phyloP scores from a whole-genome alignment of 768 basidiomycete genomes.

The Kwoniella pini region DNA sequence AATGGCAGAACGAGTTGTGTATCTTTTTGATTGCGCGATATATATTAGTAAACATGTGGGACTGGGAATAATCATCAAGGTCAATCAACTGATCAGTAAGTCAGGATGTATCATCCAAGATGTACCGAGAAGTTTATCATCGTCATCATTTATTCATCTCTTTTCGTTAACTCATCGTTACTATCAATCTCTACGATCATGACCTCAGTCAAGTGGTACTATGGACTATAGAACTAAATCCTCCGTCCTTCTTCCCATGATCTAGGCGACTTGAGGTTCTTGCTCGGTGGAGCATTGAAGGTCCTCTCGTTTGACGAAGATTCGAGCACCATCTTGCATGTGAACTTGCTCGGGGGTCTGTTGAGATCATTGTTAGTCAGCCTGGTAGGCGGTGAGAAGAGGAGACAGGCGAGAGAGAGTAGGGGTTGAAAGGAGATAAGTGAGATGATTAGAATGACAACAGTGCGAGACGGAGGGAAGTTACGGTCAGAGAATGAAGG shows the following conservation, averaged over 20 bases:
- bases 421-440: too few species aligned
- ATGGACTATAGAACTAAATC: constrained; percentile 11
- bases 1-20: too few species aligned
- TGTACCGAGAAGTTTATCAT: too few species aligned
- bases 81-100: too few species aligned
- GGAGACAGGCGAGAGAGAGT: background rate
- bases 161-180: background rate
- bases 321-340: constrained; percentile 15
- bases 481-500: too few species aligned
- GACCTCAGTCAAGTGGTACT: background rate
- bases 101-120: too few species aligned
- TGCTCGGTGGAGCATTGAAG: constrained; percentile 10
- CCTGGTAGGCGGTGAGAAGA: background rate
- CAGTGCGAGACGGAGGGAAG: too few species aligned
- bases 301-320: constrained; percentile 19
- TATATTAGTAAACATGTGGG: too few species aligned
- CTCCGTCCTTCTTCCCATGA: constrained; percentile 3
- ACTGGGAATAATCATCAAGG: too few species aligned
- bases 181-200: background rate
- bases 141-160: constrained; percentile 13
- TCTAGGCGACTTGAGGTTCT: constrained; percentile 11
- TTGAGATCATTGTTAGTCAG: background rate
- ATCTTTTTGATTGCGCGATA: too few species aligned
- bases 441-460: too few species aligned
- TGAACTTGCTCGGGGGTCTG: constrained; percentile 20